These are phyloP conservation scores for Bryopsis sp. DNA, from an alignment of 139 green algal genomes.

Conservation along the genomic window DNA sequence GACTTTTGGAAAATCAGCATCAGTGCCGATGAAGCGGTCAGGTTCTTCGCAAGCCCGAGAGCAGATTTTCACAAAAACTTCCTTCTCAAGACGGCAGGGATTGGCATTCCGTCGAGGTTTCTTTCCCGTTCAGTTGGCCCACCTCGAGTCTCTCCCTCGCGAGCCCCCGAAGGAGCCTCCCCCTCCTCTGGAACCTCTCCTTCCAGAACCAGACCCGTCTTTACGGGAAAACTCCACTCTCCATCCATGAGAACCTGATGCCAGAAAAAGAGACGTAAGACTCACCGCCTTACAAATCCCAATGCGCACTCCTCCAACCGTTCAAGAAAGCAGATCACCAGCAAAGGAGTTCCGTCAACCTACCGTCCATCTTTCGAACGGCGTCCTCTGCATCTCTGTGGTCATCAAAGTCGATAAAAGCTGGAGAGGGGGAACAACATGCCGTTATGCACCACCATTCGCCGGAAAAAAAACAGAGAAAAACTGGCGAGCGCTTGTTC, in stretches of 20 bases:
- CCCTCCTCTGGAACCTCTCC: not conserved
- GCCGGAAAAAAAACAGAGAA: no score
- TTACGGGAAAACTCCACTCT: slow-evolving; percentile 13
- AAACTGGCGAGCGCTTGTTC: no score
- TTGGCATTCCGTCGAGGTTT: not conserved
- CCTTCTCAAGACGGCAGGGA: not conserved
- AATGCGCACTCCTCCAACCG: not conserved
- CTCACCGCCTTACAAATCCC: not conserved
- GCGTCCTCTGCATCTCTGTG: slow-evolving; percentile 42
- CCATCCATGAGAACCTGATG: slow-evolving; percentile 11
- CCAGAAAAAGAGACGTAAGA: not conserved
- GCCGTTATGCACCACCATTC: no score
- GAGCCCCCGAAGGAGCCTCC: not conserved
- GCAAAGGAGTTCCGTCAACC: not conserved
- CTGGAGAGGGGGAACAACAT: slow-evolving; percentile 23
- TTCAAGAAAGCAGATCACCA: not conserved
- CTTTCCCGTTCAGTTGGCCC: no score
- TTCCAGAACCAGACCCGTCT: not conserved
- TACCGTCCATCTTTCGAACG: slow-evolving; percentile 31
- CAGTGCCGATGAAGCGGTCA: not conserved
- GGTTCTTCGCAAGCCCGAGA: not conserved
- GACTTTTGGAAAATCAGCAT: not conserved
- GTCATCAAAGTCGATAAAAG: slow-evolving; percentile 33
- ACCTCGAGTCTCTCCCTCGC: not conserved
- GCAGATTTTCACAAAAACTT: not conserved